Evolutionary conservation across 148 eudicot species (phyloP), one percentile per base, ranked within the genome.

Genomic region (Dysphania ambrosioides): DNA sequence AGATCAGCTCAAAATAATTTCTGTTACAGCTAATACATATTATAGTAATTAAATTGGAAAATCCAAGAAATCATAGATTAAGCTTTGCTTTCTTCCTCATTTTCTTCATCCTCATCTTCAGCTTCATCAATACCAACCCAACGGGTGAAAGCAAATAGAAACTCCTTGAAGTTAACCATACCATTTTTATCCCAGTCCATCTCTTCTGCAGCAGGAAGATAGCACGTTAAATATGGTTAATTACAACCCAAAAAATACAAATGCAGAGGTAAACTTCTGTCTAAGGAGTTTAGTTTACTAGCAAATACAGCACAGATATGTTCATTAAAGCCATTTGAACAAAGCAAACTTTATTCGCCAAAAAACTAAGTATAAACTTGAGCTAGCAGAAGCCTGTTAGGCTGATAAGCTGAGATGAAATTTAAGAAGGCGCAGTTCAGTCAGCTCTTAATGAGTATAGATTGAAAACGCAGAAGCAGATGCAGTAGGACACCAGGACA

Each of bases 181-280:
- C 98, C 98, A 74, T 91, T 93, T 78, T 82, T 91, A 76, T 91
- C 95, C 97, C 95, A 93, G 79, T 93, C 98, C 98, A 93, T 93
- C 86, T 93, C 97, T 73, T 91, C 98, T 94, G 93, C 84, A 91
- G 79, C 57, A 79, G 8, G 9, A 31, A 70, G 18, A 42, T n/a
- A n/a, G n/a, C 24, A 70, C 57, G 8, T 12, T 13, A 53, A n/a
- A 38, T n/a, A n/a, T n/a, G n/a, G n/a, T 3, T 38, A 38, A 0
- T 55, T 38, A 10, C 12, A 3, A 65, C 19, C 19, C 12, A 3
- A 65, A 27, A 36, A 26, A 13, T 16, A 72, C 49, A 19, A 8
- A 69, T 29, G 15, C 56, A 49, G 23, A 68, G 18, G 36, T 12
- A 29, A 69, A 21, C 21, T 47, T 47, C 21, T 47, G 18, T 47